Evolutionary conservation across 2,329 filamentous ascomycete genomes (phyloP), one percentile per base, ranked within the genome.

Genomic region (Pleoardoris graminearum): DNA sequence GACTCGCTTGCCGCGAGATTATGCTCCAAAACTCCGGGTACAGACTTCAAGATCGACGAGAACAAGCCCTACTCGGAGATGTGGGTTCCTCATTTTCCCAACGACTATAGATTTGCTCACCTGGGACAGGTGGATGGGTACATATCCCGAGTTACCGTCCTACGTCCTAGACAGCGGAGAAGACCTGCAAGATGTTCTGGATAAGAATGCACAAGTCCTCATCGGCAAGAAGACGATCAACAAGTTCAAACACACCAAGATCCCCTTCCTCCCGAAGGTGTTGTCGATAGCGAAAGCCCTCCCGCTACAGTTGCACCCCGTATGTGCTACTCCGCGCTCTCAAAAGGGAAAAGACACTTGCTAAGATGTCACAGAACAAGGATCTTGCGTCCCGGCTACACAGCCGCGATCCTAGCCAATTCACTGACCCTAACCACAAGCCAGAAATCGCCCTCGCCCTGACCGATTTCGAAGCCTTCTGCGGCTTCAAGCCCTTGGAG

Each of bases 401-500:
- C 72, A 68, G 80, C 48, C 69, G 83, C 58, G 79, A 90, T 48
- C 87, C 88, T 0, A 72, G 83, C 2, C 81, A 84, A 51, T 91
- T 88, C 69, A 83, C 82, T 1, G 88, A 92, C 59, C 75, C 82
- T 2, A 91, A 91, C 69, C 88, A 91, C 77, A 91, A 91, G 73
- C 88, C 89, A 1, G 88, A 92, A 67, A 91, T 92, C 48, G 88
- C 88, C 0, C 76, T 92, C 1, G 88, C 88, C 0, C 74, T 91
- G 1, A 79, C 81, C 11, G 82, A 84, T 19, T 91, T 92, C 62
- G 88, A 91, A 69, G 84, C 88, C 0, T 91, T 92, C 61, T 86
- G 85, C 8, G 88, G 88, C 5, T 91, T 86, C 76, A 91, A 89
- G 65, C 84, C 86, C 0, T 74, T 88, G 0, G 65, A 72, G 8